phyloP scores from a whole-genome alignment of 2,329 filamentous ascomycete species.

The Aureobasidium melanogenum region DNA sequence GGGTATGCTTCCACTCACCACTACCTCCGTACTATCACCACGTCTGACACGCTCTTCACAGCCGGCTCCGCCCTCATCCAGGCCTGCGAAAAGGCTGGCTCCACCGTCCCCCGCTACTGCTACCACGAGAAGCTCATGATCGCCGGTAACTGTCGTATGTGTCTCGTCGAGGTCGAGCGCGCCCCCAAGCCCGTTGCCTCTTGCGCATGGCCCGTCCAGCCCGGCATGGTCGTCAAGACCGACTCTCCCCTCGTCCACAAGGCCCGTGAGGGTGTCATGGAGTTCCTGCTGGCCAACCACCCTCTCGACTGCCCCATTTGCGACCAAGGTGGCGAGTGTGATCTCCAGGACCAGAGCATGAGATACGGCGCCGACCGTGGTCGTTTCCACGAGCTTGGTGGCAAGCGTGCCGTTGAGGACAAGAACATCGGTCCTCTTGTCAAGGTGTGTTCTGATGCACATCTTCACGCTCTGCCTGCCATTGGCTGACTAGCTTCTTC shows the following conservation, averaged over 20 bases:
- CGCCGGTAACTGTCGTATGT: slow-evolving; percentile 99
- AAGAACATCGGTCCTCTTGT: slow-evolving; percentile 98
- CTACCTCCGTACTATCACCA: neutral
- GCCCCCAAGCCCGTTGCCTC: slow-evolving; percentile 96
- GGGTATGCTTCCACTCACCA: slow-evolving; percentile 48
- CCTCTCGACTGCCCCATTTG: slow-evolving; percentile 95
- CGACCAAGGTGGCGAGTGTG: slow-evolving; percentile 97
- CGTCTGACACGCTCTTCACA: slow-evolving; percentile 32
- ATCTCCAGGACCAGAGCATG: slow-evolving; percentile 99
- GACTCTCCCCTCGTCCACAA: slow-evolving; percentile 95
- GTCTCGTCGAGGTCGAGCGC: slow-evolving; percentile 93
- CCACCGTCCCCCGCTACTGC: slow-evolving; percentile 90
- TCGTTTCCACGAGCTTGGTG: slow-evolving; percentile 88
- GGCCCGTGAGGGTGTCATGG: slow-evolving; percentile 97
- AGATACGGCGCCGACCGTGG: slow-evolving; percentile 93
- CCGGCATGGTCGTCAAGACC: slow-evolving; percentile 98
- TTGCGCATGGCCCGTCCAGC: slow-evolving; percentile 96
- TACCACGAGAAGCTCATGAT: slow-evolving; percentile 99
- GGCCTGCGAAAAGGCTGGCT: slow-evolving; percentile 96
- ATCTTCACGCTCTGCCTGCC: neutral
- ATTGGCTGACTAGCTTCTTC: neutral
- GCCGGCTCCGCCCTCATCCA: slow-evolving; percentile 96
- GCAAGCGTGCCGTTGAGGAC: slow-evolving; percentile 97
- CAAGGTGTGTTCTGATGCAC: slow-evolving; percentile 45
- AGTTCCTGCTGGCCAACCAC: slow-evolving; percentile 94